Percentiles rank a stretch among this genome's conserved stretches.
phyloP scores from a whole-genome alignment of 2,329 filamentous ascomycete species.

The Pseudocercospora pini-densiflorae region DNA sequence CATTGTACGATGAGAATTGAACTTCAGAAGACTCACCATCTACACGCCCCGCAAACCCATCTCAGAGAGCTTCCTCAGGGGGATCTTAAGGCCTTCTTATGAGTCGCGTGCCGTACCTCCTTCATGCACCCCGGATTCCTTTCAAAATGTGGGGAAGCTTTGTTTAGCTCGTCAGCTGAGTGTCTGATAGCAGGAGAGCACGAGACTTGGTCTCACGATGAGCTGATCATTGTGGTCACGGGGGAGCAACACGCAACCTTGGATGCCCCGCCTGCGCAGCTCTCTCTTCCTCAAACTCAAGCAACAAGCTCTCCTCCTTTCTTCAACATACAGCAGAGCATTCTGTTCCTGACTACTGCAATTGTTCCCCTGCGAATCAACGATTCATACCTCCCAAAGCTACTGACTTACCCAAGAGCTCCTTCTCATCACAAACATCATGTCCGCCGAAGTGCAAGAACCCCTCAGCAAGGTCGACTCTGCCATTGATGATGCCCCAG shows the following conservation, averaged over 20 bases:
- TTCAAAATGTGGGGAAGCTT: no score
- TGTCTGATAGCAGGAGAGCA: no score
- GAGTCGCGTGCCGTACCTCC: not conserved
- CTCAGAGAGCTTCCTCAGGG: not conserved
- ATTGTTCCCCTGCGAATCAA: not conserved
- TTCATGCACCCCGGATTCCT: no score
- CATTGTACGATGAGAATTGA: not conserved
- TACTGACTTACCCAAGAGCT: not conserved
- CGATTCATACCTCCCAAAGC: not conserved
- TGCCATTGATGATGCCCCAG: constrained; percentile 74
- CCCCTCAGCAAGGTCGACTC: constrained; percentile 88
- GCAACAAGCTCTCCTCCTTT: constrained; percentile 15
- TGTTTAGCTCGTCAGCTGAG: not conserved
- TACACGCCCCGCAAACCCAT: no score
- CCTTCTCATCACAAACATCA: constrained; percentile 29
- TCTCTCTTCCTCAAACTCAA: not conserved
- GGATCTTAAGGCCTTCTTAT: not conserved
- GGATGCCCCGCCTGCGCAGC: constrained; percentile 12
- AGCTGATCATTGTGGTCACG: no score
- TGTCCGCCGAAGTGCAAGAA: constrained; percentile 58
- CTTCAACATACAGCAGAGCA: constrained; percentile 6
- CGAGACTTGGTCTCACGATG: not conserved
- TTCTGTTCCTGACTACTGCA: constrained; percentile 19
- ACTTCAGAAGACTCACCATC: no score
- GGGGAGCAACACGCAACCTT: constrained; percentile 6